These are phyloP conservation scores for Colletotrichum plurivorum DNA, from an alignment of 2,329 filamentous ascomycete species.

Conservation along the genomic window DNA sequence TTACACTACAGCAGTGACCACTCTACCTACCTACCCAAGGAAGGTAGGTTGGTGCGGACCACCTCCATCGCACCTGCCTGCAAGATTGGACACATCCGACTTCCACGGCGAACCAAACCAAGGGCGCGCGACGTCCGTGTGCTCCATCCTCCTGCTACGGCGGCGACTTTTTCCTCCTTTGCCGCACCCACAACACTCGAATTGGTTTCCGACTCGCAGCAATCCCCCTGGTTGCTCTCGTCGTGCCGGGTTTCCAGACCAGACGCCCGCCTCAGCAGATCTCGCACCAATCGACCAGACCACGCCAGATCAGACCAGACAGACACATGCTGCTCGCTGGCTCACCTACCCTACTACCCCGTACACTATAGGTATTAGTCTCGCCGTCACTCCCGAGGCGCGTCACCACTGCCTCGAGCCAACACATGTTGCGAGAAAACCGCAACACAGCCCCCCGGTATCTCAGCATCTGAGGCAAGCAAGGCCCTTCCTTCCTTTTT, in stretches of 20 bases:
- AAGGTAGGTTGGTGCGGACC: too few species aligned
- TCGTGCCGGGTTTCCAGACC: constrained; percentile 19
- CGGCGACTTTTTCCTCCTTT: constrained; percentile 22
- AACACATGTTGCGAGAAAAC: not conserved
- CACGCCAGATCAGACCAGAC: too few species aligned
- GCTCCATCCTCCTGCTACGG: constrained; percentile 1
- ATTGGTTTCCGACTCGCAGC: constrained; percentile 33
- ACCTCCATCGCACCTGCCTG: not conserved
- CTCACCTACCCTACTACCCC: too few species aligned
- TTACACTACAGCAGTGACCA: too few species aligned
- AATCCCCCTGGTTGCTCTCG: not conserved
- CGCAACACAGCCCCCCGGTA: constrained; percentile 31
- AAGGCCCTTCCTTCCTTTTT: not conserved
- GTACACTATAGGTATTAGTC: not conserved
- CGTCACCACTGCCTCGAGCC: constrained; percentile 14
- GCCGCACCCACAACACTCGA: constrained; percentile 8
- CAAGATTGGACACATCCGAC: constrained; percentile 18
- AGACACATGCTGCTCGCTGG: not conserved
- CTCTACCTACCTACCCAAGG: too few species aligned
- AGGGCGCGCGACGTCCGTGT: not conserved
- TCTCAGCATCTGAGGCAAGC: constrained; percentile 14
- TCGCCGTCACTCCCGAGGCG: constrained; percentile 29
- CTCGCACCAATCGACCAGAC: too few species aligned
- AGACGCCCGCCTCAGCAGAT: too few species aligned
- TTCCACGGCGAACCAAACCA: constrained; percentile 10